Percentiles rank a stretch among this genome's conserved stretches.
Conservation (phyloP, 202 grass and related monocot genomes). For the Schoenoplectus triqueter region DNA sequence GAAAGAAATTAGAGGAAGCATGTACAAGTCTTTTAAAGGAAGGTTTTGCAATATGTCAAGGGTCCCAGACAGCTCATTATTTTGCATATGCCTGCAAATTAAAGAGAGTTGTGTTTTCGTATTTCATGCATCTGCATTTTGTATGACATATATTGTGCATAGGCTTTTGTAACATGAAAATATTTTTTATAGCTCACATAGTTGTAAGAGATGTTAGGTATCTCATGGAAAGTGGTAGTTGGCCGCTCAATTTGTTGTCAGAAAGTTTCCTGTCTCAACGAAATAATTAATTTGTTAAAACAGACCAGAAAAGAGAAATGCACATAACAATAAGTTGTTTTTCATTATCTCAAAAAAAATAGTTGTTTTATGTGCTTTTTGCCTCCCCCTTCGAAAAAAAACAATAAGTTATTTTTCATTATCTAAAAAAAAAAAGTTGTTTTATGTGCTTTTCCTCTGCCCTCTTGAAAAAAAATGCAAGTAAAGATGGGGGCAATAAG, state of each 20-base stretch:
- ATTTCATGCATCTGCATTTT: neutral
- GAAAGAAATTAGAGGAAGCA: constrained; percentile 35
- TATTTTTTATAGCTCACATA: constrained; percentile 37
- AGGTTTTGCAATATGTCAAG: constrained; percentile 89
- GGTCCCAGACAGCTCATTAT: constrained; percentile 76
- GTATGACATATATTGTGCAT: neutral
- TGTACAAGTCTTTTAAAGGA: constrained; percentile 88
- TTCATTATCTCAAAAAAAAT: too few species aligned
- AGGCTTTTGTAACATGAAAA: constrained; percentile 12
- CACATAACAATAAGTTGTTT: too few species aligned
- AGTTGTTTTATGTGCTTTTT: too few species aligned
- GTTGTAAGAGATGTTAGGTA: constrained; percentile 49
- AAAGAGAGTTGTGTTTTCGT: constrained; percentile 15
- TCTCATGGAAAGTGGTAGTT: constrained; percentile 47
- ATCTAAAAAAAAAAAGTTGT: neutral
- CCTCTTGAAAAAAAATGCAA: neutral
- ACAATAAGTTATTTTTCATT: neutral
- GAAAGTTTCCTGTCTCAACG: constrained; percentile 43
- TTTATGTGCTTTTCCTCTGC: neutral
- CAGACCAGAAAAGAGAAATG: too few species aligned
- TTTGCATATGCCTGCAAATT: constrained; percentile 68
- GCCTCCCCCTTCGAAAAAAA: too few species aligned
- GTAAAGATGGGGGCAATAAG: constrained; percentile 11
- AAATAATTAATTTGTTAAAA: neutral
- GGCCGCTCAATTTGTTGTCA: constrained; percentile 52